Base-by-base conservation (phyloP, 441 rosid species). In the Euphorbia celastroides region DNA sequence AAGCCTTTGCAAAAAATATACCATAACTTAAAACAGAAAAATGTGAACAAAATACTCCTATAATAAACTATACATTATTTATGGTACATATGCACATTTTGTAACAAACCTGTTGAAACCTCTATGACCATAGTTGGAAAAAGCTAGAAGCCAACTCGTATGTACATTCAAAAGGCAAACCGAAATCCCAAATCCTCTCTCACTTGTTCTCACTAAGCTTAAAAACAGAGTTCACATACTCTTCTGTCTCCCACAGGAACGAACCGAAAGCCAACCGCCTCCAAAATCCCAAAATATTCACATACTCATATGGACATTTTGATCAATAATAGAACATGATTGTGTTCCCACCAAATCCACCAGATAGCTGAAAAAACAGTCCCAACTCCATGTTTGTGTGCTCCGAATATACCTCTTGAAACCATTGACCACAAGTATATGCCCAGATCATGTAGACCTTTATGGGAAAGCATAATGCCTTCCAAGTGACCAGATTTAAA, bases 221-320 rank as follows among this genome's bases (percentile, higher is more conserved):
- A 80, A 80, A 93, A 0, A 82, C 76, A 38, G 76, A 67, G 72
- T 86, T 72, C 0, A 89, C 95, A 70, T 79, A 77, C 63, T 83
- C 84, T 79, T 93, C 95, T 2, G 86, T 76, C 30, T 90, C 99
- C 99, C 97, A 89, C 30, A 93, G 84, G 68, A 93, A 93, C 46
- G 86, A 81, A 65, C 97, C 99, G 60, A 93, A 93, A 26, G 97
- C 96, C 20, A 88, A n/a, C 88, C 31, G 97, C 99, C 76, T 93
- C 97, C 38, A 89, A 69, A 64, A 89, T 84, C 81, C n/a, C n/a
- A n/a, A n/a, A n/a, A n/a, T n/a, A n/a, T n/a, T n/a, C n/a, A n/a
- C n/a, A n/a, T n/a, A n/a, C n/a, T n/a, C n/a, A n/a, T n/a, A n/a
- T n/a, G n/a, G n/a, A n/a, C n/a, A n/a, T n/a, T n/a, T n/a, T n/a